Evolutionary conservation across 768 basidiomycete genomes (phyloP).

Genomic region (Pisolithus tinctorius): DNA sequence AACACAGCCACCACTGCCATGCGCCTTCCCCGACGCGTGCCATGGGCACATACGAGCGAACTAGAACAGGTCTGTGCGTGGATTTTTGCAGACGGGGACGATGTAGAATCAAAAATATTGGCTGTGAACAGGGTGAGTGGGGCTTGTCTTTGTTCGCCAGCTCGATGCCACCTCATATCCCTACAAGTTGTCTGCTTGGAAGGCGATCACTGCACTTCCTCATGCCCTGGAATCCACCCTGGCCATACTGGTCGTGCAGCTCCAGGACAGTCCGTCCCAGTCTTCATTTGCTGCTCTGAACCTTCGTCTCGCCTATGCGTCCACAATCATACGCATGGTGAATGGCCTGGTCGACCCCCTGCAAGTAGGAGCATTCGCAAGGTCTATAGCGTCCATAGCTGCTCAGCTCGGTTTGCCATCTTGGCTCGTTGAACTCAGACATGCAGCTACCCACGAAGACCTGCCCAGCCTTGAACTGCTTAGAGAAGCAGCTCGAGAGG

Average conservation of each 20-base stretch:
- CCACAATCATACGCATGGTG: constrained; percentile 81
- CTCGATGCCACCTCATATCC: constrained; percentile 2
- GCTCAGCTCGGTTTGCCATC: constrained; percentile 77
- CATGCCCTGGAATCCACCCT: constrained; percentile 74
- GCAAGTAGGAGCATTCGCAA: constrained; percentile 82
- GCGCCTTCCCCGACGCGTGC: constrained; percentile 74
- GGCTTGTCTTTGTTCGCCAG: not conserved
- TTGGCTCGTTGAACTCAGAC: constrained; percentile 89
- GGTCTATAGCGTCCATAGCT: constrained; percentile 87
- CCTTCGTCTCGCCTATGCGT: constrained; percentile 72
- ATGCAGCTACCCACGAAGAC: constrained; percentile 95
- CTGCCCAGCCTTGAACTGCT: constrained; percentile 79
- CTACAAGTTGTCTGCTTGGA: constrained; percentile 72
- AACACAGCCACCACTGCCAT: constrained; percentile 18
- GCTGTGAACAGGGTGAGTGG: constrained; percentile 61
- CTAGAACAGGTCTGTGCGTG: constrained; percentile 70
- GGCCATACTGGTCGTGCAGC: constrained; percentile 51
- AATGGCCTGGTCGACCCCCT: constrained; percentile 95
- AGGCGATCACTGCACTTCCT: constrained; percentile 63
- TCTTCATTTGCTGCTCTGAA: constrained; percentile 34
- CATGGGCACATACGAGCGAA: constrained; percentile 66
- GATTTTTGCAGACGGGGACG: constrained; percentile 64
- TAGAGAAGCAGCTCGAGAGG: constrained; percentile 72
- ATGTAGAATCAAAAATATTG: constrained; percentile 43
- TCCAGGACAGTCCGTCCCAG: constrained; percentile 40